Evolutionary conservation across 2,329 filamentous ascomycete species (phyloP), one percentile per base, ranked within the genome.

Genomic region (Dactylellina parvicollis): DNA sequence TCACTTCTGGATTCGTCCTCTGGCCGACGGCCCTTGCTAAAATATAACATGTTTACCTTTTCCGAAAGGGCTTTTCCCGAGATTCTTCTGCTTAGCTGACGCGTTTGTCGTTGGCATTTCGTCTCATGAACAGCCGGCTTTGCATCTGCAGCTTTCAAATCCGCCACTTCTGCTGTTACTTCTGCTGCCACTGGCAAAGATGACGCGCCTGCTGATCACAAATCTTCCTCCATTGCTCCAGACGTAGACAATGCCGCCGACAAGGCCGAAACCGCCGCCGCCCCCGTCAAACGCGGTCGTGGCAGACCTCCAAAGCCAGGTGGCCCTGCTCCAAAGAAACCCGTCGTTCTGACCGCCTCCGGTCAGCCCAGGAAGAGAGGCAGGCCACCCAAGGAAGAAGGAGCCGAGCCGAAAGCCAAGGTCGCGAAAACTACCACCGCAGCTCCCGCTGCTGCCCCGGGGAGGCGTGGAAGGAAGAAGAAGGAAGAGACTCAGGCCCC

Each of bases 291-390:
- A 28, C 60, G 69, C 26, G 69, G 69, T 54, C 69, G 69, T 14
- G 69, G 69, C 34, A 60, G 69, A 56, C 69, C 69, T 5, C 69
- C 69, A 54, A 73, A 73, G 69, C 69, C 69, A 10, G 69, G 69
- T 20, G 69, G 69, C 9, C 69, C 69, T 4, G 69, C 69, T 24
- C 69, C 69, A 9, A 73, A 66, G 55, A 57, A 44, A 34, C 69
- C 69, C 24, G 69, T 73, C 16, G 69, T 73, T 47, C 24, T 73
- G 38, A 73, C 69, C 40, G 60, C 69, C 28, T 73, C 69, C 18
- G 69, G 69, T 47, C 60, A 73, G 34, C 69, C 69, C 8, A 66
- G 69, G 24, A 73, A 73, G 69, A 66, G 69, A 61, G 69, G 69
- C 28, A 47, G 69, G 28, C 69, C 69, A 60, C 69, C 54, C 38